Base-by-base conservation (phyloP, 2,329 filamentous ascomycete genomes). In the Fragosphaeria purpurea region DNA sequence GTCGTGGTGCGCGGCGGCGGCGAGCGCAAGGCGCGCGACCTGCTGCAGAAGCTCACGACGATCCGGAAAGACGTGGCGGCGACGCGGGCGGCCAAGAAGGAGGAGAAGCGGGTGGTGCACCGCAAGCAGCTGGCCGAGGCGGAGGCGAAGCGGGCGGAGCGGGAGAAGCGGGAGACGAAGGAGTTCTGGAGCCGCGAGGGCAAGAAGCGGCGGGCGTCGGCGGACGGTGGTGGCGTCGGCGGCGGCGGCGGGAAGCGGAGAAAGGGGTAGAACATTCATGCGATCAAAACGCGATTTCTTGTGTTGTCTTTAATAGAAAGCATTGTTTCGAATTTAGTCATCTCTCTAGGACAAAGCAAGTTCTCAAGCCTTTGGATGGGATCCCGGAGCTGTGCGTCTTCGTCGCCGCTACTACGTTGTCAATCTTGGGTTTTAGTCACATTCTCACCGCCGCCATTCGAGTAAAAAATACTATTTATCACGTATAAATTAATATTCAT, bases 121-220 rank as follows among this genome's bases (percentile, higher is more conserved):
- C 76, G 84, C 59, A 86, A 85, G 70, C 93, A 88, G 75, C 77
- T 96, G 41, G 85, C 80, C 7, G 87, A 88, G 62, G 82, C 83
- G 62, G 76, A 82, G 61, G 89, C 95, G 77, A 94, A 89, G 80
- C 86, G 88, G 70, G 79, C 78, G 52, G 87, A 83, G 54, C 75
- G 90, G 48, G 90, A 97, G 71, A 94, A 90, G 80, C 81, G 82
- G 60, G 91, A 98, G 72, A 85, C 82, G 64, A 85, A 95, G 66
- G 90, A 95, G 60, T 98, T 82, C 64, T 98, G 93, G 93, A 76
- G 82, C 60, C 83, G 82, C 61, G 94, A 98, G 70, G 93, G 93
- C 8, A 87, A 85, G 72, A 81, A 81, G 70, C 68, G 78, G 56
- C 71, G 67, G 50, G 71, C 72, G 12, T 67, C 68, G 6, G 68